Evolutionary conservation across 306 rosid species (phyloP), one percentile per base, ranked within the genome.

Genomic region (Glycine tomentella): DNA sequence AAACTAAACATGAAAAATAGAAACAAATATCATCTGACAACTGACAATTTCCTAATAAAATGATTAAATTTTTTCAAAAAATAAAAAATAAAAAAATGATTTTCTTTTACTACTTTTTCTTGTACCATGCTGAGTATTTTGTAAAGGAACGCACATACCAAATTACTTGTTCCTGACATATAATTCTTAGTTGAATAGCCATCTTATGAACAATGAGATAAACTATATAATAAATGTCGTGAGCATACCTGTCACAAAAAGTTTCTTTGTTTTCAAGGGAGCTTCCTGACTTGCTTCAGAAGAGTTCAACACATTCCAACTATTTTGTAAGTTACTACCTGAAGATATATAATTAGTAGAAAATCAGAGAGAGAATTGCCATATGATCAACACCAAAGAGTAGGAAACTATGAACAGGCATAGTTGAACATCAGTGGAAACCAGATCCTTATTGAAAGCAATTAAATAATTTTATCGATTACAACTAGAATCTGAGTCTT

Each of bases 231-330:
- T 57, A 62, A 68, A 15, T 52, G 46, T 76, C 14, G 8, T 3
- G 20, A 73, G 73, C 44, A 25, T 77, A 87, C 90, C 87, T 81
- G 90, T 87, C 69, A 84, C 87, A 81, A 87, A 87, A 84, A 87
- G 86, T 48, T 84, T 84, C 82, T 84, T 87, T 16, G 90, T 84
- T 74, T 78, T 62, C 71, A 84, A 9, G n/a, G 82, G 72, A 15
- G 81, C 62, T 73, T 74, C 76, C 72, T 77, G 81, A 67, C 73
- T 87, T 84, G 69, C 76, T 38, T 68, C 82, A 31, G 82, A 74
- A 67, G 85, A 77, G 61, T 63, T 84, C 25, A 48, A 13, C 48
- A 36, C 66, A 59, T 51, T 78, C 82, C 79, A 65, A 69, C 84
- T 74, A 72, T 69, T 69, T 63, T 81, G 80, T 11, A 84, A 56